Conservation (phyloP, 495 filamentous ascomycete genomes). For the Jackrogersella minutella region DNA sequence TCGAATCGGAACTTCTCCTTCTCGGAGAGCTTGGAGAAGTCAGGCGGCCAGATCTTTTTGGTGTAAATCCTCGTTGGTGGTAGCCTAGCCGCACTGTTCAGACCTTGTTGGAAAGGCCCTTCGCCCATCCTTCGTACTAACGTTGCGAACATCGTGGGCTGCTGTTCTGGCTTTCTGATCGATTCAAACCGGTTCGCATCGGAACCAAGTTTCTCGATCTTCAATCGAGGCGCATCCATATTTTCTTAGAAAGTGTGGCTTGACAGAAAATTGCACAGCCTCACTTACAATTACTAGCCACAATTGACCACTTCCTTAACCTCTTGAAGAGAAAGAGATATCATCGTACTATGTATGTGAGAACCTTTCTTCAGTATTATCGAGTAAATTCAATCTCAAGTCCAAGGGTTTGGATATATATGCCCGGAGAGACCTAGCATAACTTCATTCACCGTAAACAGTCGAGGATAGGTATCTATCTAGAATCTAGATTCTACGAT, state of each 20-base stretch:
- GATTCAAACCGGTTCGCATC: neutral
- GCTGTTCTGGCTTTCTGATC: neutral
- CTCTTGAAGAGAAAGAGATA: no score
- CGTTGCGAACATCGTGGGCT: constrained; percentile 54
- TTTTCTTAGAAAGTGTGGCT: constrained; percentile 20
- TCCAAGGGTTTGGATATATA: no score
- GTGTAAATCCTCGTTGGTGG: constrained; percentile 44
- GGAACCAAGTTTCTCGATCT: constrained; percentile 15
- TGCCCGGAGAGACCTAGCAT: no score
- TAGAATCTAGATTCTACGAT: no score
- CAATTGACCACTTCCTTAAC: neutral
- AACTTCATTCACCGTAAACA: no score
- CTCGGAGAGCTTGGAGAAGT: constrained; percentile 78
- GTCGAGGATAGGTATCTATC: no score
- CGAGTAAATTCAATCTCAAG: no score
- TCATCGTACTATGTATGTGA: no score
- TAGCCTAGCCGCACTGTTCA: constrained; percentile 23
- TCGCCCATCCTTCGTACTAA: constrained; percentile 50
- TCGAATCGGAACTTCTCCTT: constrained; percentile 90
- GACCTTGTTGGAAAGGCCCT: constrained; percentile 10
- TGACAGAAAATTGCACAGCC: constrained; percentile 9
- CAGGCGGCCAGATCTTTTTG: constrained; percentile 92
- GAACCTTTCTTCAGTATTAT: no score
- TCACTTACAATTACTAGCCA: neutral
- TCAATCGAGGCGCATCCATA: neutral